phyloP scores from a whole-genome alignment of 768 basidiomycete genomes.

The Xerocomus potaroensis region DNA sequence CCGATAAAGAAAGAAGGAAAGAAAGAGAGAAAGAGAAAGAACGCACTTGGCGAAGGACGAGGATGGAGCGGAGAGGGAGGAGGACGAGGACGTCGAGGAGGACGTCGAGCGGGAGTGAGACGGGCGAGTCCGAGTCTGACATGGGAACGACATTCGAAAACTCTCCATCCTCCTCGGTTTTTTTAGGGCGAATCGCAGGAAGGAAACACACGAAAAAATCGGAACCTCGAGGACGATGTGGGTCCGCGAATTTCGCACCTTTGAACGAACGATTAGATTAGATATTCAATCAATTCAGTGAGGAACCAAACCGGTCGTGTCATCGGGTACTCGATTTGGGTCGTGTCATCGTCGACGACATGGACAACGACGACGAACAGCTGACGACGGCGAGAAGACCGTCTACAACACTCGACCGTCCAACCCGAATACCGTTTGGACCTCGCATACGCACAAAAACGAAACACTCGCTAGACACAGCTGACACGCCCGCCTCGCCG shows the following conservation, averaged over 20 bases:
- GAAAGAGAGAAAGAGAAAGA: background rate
- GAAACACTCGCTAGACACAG: conserved; percentile 10
- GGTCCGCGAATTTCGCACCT: conserved; percentile 20
- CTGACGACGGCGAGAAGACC: conserved; percentile 1
- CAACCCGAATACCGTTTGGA: conserved; percentile 18
- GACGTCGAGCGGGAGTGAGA: conserved; percentile 41
- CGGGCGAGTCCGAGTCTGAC: conserved; percentile 12
- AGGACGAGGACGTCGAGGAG: conserved; percentile 40
- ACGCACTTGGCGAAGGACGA: conserved; percentile 46
- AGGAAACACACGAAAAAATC: conserved; percentile 19
- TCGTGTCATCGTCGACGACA: conserved; percentile 14
- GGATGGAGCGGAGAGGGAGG: conserved; percentile 39
- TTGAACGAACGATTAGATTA: conserved; percentile 15
- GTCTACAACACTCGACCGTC: conserved; percentile 20
- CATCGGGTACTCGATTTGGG: no score
- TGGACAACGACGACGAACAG: conserved; percentile 10
- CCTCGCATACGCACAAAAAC: conserved; percentile 17
- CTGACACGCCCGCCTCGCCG: conserved; percentile 9
- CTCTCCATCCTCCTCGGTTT: background rate
- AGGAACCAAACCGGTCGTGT: no score
- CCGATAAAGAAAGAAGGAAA: conserved; percentile 26
- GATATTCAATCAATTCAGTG: background rate
- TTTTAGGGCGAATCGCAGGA: background rate
- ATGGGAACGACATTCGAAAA: no score
- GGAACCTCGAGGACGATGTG: conserved; percentile 7